phyloP scores from a whole-genome alignment of 1,139 yeast species.

The Debaryomycetaceae sp. region DNA sequence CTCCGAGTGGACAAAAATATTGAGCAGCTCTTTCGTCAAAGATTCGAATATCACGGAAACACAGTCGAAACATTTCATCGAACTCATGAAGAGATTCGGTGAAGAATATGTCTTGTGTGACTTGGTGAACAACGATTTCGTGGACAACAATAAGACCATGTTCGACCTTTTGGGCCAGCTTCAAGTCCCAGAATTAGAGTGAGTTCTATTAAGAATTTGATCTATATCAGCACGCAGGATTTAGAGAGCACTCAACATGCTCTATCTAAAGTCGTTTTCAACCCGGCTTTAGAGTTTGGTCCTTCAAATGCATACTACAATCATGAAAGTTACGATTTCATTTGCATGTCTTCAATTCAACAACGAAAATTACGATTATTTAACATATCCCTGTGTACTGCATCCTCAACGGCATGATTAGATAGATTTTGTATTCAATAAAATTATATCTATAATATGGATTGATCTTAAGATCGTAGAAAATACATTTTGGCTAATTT shows the following conservation, averaged over 20 bases:
- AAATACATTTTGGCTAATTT: background rate
- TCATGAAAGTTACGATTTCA: constrained; percentile 1
- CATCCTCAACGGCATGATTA: constrained; percentile 34
- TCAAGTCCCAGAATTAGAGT: constrained; percentile 15
- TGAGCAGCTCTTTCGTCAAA: constrained; percentile 36
- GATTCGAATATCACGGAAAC: constrained; percentile 34
- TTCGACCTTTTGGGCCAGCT: constrained; percentile 37
- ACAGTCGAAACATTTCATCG: constrained; percentile 22
- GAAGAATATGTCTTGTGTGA: constrained; percentile 73
- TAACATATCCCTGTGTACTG: constrained; percentile 12
- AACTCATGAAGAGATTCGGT: constrained; percentile 49
- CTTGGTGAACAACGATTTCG: constrained; percentile 86
- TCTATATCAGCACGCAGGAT: constrained; percentile 18
- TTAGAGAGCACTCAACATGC: constrained; percentile 26
- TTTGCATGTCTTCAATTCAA: constrained; percentile 22
- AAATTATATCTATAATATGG: background rate
- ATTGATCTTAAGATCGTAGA: background rate
- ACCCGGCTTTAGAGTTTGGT: constrained; percentile 10
- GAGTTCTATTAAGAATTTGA: constrained; percentile 1
- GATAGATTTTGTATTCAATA: constrained; percentile 1
- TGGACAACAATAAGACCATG: constrained; percentile 46
- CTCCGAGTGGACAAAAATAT: constrained; percentile 72
- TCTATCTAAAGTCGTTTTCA: constrained; percentile 15
- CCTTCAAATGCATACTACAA: constrained; percentile 4
- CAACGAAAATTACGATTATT: constrained; percentile 12